Evolutionary conservation across 2,329 filamentous ascomycete genomes (phyloP), one percentile per base, ranked within the genome.

Genomic region (Microsporum ferrugineum): DNA sequence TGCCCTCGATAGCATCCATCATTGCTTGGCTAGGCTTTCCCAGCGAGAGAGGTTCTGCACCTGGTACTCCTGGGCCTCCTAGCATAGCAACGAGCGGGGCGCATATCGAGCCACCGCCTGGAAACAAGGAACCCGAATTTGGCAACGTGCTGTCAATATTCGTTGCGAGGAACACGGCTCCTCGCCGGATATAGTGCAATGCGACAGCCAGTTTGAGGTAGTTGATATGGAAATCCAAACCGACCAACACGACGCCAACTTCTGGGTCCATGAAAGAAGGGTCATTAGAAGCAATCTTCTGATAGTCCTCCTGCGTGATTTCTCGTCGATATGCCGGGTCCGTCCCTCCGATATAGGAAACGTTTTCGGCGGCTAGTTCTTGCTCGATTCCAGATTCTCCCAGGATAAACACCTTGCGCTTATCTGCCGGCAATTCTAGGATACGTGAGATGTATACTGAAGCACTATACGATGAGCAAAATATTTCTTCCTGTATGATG

Each of bases 1-100:
- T 96, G 62, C 92, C 92, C 78, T 97, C 92, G 61, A 99, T 88
- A 2, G 94, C 91, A 73, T 97, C 92, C 92, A 99, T 96, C 94
- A 99, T 99, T 2, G 92, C 92, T 78, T 96, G 91, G 72, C 90
- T 96, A 2, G 94, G 94, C 77, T 99, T 99, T 0, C 94, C 94
- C 45, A 97, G 77, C 2, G 89, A 85, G 36, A 90, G 75, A 0
- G 94, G 92, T 68, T 88, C 80, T 71, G 83, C 76, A 2, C 81
- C 81, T 14, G 56, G 56, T 5, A 34, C 38, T 4, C 36, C 56
- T 41, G 38, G n/a, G 17, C 72, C 3, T 27, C 76, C 77, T 2
- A 82, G 79, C 79, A 89, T 89, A 72, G 88, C 87, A 60, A 87
- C 80, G 63, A 99, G 76, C 1, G 91, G 89, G 31, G 89, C 84